Evolutionary conservation across 2,329 filamentous ascomycete species (phyloP), one percentile per base, ranked within the genome.

Genomic region (Pseudogymnoascus sp.): DNA sequence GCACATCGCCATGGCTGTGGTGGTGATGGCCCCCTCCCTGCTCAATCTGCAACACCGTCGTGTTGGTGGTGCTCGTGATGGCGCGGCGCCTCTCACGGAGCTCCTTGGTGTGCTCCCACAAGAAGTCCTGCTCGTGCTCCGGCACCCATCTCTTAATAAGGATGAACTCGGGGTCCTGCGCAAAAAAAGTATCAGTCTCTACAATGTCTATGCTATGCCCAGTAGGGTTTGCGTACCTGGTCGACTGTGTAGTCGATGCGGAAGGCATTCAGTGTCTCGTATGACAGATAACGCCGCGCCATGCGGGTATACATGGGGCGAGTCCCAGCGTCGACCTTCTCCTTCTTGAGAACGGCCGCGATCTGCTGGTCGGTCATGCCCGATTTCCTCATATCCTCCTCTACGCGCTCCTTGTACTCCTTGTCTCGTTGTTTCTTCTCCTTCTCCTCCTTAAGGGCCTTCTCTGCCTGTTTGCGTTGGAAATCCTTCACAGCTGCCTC

Each of bases 111-210:
- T 91, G 87, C 43, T 83, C 80, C 80, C 89, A 92, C 57, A 91
- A 80, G 61, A 84, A 76, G 62, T 90, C 82, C 68, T 90, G 88
- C 70, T 90, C 82, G 64, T 82, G 81, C 66, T 90, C 85, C 3
- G 83, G 81, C 59, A 91, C 84, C 83, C 84, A 89, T 61, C 84
- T 79, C 73, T 88, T 89, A 74, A 91, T 88, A 62, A 92, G 73
- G 61, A 91, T 77, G 67, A 84, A 91, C 54, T 88, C 84, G 16
- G 83, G 80, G 68, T 91, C 86, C 78, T 85, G 65, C 71, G 58
- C 75, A 61, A 12, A 37, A 37, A 43, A 30, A n/a, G 38, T 12
- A 54, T 54, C 25, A 50, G 30, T 30, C 16, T 12, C 38, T 8
- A 25, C 30, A 37, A n/a, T 25, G 22, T 25, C 22, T 25, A 25